These are phyloP conservation scores for Thamnidium elegans DNA, from an alignment of 192 early-diverging fungal species.

Conservation along the genomic window DNA sequence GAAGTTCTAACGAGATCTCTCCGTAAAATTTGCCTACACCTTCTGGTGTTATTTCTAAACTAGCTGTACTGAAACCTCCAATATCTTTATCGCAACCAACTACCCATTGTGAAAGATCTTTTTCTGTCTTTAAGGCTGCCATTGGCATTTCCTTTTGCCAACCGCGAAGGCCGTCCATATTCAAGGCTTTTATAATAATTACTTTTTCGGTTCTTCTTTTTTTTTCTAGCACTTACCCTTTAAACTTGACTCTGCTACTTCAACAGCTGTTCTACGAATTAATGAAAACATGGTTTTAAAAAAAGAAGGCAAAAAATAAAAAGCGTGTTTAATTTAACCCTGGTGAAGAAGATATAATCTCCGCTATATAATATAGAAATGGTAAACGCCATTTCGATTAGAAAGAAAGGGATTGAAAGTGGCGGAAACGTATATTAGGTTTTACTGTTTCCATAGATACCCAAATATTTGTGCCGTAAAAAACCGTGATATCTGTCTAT, in stretches of 20 bases:
- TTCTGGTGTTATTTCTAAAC: slow-evolving; percentile 66
- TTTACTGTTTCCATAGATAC: too few relatives aligned
- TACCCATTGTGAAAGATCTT: slow-evolving; percentile 71
- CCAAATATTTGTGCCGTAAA: too few relatives aligned
- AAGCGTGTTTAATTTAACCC: too few relatives aligned
- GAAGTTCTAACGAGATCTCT: slow-evolving; percentile 74
- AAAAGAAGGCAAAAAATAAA: not conserved
- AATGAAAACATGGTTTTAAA: slow-evolving; percentile 30
- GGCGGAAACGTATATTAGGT: too few relatives aligned
- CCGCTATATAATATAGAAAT: too few relatives aligned
- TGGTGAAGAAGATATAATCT: too few relatives aligned
- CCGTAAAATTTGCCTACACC: slow-evolving; percentile 75
- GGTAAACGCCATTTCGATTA: too few relatives aligned
- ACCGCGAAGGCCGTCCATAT: slow-evolving; percentile 40
- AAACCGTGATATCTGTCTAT: too few relatives aligned
- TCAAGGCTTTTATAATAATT: slow-evolving; percentile 16
- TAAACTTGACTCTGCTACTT: slow-evolving; percentile 28
- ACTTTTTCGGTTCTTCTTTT: not conserved
- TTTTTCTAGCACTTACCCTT: slow-evolving; percentile 21
- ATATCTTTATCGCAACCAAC: slow-evolving; percentile 91
- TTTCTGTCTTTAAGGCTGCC: slow-evolving; percentile 56
- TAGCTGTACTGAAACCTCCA: slow-evolving; percentile 76
- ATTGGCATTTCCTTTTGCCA: slow-evolving; percentile 76
- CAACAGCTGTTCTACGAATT: slow-evolving; percentile 29
- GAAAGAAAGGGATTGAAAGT: too few relatives aligned